Base-by-base conservation (phyloP, 2,329 filamentous ascomycete genomes). In the Colletotrichum zoysiae region DNA sequence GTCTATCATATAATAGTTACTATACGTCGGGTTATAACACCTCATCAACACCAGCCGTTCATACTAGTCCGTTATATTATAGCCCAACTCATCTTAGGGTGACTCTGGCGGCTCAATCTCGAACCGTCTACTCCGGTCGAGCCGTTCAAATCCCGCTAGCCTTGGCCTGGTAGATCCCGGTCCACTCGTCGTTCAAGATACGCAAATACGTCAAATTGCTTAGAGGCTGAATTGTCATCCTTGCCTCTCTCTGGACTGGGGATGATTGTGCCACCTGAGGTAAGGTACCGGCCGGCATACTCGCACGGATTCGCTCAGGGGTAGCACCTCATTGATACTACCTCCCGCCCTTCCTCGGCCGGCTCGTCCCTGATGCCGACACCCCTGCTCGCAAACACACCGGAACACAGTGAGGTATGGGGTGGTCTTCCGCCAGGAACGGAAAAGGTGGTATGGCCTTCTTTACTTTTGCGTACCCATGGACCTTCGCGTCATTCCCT, bases 1-100 rank as follows among this genome's bases (percentile, higher is more conserved):
- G 26, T 61, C 59, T 58, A 61, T 57, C 71, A 61, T 50, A 56
- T 55, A 42, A 30, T 16, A 42, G 42, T 42, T 58, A 40, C 53
- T 46, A 35, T 56, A 35, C 50, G 26, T 46, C 18, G 51, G 40
- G 53, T 18, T 26, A 46, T 64, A 50, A 26, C 38, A 35, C 44
- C n/a, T 64, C 59, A 58, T 63, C 35, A 44, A 63, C 61, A 40
- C 55, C n/a, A 53, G 8, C 20, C 60, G 23, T 63, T 14, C 30
- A 18, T 48, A 18, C n/a, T 23, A 48, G 30, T 2, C 30, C 46
- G 9, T 48, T 48, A 48, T 58, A 9, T 53, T 58, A 9, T 53
- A 56, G 42, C 53, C 35, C 6, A 11, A 20, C 26, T n/a, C n/a
- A n/a, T 46, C 33, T 46, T 30, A 30, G 35, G 8, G 33, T 56